A percentile compares a stretch with the other conserved stretches of the same genome.
Evolutionary conservation across 2,329 filamentous ascomycete genomes (phyloP).

Genomic region (Chaetomiaceae sp.): DNA sequence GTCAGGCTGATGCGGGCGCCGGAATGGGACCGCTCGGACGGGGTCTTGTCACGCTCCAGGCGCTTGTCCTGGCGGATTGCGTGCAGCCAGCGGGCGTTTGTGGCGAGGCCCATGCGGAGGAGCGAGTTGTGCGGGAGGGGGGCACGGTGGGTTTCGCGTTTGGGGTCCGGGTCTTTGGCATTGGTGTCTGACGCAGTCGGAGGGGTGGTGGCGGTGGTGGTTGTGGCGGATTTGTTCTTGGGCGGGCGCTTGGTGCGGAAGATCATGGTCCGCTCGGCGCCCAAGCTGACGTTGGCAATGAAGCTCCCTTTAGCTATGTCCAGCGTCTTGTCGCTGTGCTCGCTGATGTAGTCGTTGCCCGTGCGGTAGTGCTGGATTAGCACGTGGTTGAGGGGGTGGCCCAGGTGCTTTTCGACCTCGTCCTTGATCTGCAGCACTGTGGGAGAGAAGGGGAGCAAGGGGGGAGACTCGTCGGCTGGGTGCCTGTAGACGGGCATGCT

Average conservation of each 20-base stretch:
- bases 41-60: conserved; percentile 58
- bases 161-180: conserved; percentile 15
- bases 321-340: conserved; percentile 94
- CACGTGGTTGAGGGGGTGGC: conserved; percentile 83
- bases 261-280: conserved; percentile 84
- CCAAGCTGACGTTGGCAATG: conserved; percentile 92
- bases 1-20: conserved; percentile 87
- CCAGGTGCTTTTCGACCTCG: conserved; percentile 66
- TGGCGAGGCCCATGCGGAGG: conserved; percentile 72
- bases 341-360: conserved; percentile 86
- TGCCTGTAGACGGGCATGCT: conserved; percentile 90
- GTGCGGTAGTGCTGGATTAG: conserved; percentile 91
- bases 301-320: conserved; percentile 77
- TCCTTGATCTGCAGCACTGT: conserved; percentile 65
- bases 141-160: conserved; percentile 60
- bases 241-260: conserved; percentile 71
- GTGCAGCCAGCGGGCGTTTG: conserved; percentile 86
- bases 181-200: not conserved
- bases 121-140: conserved; percentile 83
- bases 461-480: conserved; percentile 81
- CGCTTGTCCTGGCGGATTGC: conserved; percentile 88
- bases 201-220: not conserved
- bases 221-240: conserved; percentile 17
- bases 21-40: conserved; percentile 65
- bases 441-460: conserved; percentile 69